phyloP scores from a whole-genome alignment of 164 flowering plant genomes.

The Magnolia sinica region DNA sequence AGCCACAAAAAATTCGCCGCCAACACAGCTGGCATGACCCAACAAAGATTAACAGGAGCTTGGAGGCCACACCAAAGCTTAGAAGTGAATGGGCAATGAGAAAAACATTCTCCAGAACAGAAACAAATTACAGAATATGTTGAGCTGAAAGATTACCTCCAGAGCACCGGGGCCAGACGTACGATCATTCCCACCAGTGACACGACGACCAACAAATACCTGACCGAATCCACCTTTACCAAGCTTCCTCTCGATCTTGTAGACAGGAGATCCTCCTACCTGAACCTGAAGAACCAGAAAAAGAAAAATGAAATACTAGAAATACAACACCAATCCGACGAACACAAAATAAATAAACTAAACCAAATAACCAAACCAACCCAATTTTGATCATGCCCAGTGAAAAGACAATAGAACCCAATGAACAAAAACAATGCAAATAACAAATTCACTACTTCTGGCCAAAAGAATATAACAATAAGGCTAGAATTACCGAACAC shows the following conservation, averaged over 20 bases:
- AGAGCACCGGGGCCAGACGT: constrained; percentile 53
- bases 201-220: constrained; percentile 95
- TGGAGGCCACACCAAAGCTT: too few species aligned
- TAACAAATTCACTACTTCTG: too few species aligned
- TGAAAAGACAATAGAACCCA: background rate
- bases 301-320: background rate
- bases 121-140: background rate
- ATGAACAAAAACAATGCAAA: background rate
- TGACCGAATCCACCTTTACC: constrained; percentile 99
- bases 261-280: constrained; percentile 84
- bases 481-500: too few species aligned
- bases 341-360: background rate
- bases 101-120: background rate
- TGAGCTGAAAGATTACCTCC: constrained; percentile 42
- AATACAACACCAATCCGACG: background rate
- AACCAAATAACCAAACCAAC: background rate
- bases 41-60: too few species aligned
- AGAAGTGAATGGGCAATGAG: too few species aligned
- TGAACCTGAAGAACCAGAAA: constrained; percentile 52
- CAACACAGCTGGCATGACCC: too few species aligned
- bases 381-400: too few species aligned
- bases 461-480: too few species aligned
- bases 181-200: constrained; percentile 63
- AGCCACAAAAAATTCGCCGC: too few species aligned
- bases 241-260: constrained; percentile 79